Evolutionary conservation across 1,284 basidiomycete species (phyloP).

Genomic region (Anthracocystis panici-leucophaei): DNA sequence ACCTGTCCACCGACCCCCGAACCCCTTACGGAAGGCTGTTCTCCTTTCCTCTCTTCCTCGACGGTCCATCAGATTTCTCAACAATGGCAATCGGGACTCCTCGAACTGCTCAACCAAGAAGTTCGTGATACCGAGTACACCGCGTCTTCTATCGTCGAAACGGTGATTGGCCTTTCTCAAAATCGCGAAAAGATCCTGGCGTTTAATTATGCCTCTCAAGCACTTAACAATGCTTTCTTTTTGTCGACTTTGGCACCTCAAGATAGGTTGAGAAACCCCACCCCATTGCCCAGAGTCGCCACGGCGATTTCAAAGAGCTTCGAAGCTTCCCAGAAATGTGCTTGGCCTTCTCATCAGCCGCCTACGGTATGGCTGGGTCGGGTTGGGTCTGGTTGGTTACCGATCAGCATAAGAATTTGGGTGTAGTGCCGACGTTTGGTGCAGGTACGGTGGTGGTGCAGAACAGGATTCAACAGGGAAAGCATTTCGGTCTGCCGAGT

Average conservation of each 20-base stretch:
- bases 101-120: constrained; percentile 67
- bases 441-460: constrained; percentile 86
- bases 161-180: constrained; percentile 79
- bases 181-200: constrained; percentile 78
- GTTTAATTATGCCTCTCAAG: constrained; percentile 92
- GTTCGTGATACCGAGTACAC: constrained; percentile 75
- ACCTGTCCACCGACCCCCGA: constrained; percentile 59
- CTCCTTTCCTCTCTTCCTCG: constrained; percentile 59
- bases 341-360: constrained; percentile 81
- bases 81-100: constrained; percentile 63
- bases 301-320: constrained; percentile 74
- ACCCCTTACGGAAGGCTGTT: constrained; percentile 54
- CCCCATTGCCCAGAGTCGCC: constrained; percentile 68
- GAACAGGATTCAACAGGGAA: constrained; percentile 56
- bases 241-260: constrained; percentile 76
- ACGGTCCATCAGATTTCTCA: constrained; percentile 62
- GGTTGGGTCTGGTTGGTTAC: constrained; percentile 91
- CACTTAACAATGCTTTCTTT: constrained; percentile 96
- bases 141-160: constrained; percentile 78
- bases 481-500: constrained; percentile 51
- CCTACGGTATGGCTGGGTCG: constrained; percentile 78
- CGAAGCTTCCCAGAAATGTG: constrained; percentile 79
- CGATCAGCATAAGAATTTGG: constrained; percentile 77
- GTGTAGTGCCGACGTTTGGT: constrained; percentile 85
- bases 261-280: constrained; percentile 33